Evolutionary conservation across 768 basidiomycete species (phyloP).

Genomic region (Rhizopogon salebrosus): DNA sequence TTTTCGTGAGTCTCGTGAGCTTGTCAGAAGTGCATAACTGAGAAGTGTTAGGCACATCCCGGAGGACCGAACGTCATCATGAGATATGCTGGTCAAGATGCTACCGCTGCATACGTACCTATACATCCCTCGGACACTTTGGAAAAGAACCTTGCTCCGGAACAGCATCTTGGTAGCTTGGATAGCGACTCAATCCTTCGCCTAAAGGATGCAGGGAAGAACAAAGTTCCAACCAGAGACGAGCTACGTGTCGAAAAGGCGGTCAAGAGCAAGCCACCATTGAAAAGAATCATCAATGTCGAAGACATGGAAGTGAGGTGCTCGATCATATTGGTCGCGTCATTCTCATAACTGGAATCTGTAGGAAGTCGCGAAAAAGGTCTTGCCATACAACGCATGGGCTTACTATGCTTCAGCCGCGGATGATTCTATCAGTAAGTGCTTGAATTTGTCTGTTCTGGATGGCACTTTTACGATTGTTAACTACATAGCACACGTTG

Average conservation of each 20-base stretch:
- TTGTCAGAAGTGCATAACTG: neutral
- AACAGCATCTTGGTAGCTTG: constrained; percentile 71
- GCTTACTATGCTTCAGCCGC: constrained; percentile 85
- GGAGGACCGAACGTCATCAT: constrained; percentile 82
- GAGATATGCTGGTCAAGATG: constrained; percentile 81
- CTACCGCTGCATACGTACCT: constrained; percentile 69
- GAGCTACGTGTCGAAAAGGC: constrained; percentile 65
- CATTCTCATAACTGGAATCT: neutral
- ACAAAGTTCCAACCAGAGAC: constrained; percentile 56
- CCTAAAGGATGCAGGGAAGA: constrained; percentile 32
- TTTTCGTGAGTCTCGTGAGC: constrained; percentile 39
- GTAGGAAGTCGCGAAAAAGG: constrained; percentile 65
- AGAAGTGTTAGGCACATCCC: constrained; percentile 54
- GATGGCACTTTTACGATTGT: constrained; percentile 11
- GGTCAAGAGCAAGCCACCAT: constrained; percentile 53
- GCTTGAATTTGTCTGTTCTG: neutral
- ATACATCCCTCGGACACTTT: constrained; percentile 86
- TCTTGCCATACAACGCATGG: constrained; percentile 69
- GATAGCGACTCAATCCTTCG: constrained; percentile 38
- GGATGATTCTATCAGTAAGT: constrained; percentile 78
- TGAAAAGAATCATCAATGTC: constrained; percentile 67
- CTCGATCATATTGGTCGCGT: neutral
- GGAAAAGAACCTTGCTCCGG: constrained; percentile 59
- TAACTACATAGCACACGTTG: constrained; percentile 42
- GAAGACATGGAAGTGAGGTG: constrained; percentile 72